phyloP scores from a whole-genome alignment of 202 grass and related monocot species.

The Cymbopogon flexuosus region DNA sequence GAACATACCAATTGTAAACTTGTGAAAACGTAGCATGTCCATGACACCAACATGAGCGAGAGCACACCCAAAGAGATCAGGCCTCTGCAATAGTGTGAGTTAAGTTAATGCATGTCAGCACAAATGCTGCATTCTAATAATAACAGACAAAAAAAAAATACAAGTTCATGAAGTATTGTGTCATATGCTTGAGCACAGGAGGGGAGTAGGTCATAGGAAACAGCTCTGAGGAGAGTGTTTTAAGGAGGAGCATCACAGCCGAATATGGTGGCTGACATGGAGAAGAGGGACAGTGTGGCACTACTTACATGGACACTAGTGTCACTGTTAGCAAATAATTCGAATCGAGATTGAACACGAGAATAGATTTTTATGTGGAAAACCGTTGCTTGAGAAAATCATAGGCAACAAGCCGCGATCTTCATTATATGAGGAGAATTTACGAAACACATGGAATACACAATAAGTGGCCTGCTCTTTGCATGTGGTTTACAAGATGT shows the following conservation, averaged over 20 bases:
- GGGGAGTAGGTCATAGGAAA: neutral
- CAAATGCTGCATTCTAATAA: neutral
- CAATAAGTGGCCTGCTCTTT: neutral
- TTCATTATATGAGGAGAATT: neutral
- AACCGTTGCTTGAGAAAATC: neutral
- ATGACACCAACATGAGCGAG: slow-evolving; percentile 94
- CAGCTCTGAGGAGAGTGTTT: neutral
- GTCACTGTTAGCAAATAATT: neutral
- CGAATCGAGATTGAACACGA: neutral
- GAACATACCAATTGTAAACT: slow-evolving; percentile 83
- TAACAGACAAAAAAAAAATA: neutral
- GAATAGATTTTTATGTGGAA: neutral
- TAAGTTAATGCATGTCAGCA: slow-evolving; percentile 23
- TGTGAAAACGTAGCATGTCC: slow-evolving; percentile 99
- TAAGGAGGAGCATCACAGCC: neutral
- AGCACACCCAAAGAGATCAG: slow-evolving; percentile 93
- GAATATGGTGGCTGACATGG: neutral
- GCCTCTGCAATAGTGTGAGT: slow-evolving; percentile 46
- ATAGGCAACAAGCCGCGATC: neutral
- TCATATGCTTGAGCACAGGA: neutral
- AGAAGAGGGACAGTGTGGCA: neutral
- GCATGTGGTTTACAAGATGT: neutral
- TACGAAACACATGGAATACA: neutral
- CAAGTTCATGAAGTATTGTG: neutral
- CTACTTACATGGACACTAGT: neutral